phyloP scores from a whole-genome alignment of 148 eudicot genomes.

The Mesembryanthemum crystallinum region DNA sequence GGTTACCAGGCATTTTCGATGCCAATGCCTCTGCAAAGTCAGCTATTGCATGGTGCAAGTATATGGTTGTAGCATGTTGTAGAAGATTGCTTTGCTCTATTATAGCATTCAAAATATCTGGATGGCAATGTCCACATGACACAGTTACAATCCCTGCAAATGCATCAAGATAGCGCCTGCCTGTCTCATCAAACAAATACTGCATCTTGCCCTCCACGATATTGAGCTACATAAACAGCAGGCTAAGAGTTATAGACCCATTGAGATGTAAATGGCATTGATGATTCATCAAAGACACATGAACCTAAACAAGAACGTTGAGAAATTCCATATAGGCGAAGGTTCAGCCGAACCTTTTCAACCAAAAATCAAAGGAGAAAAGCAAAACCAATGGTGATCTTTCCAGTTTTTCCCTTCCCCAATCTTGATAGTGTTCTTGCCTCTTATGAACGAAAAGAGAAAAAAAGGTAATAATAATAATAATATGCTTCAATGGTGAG shows the following conservation, averaged over 20 bases:
- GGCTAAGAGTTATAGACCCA: slow-evolving; percentile 7
- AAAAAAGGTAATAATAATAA: no score
- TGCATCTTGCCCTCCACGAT: slow-evolving; percentile 99
- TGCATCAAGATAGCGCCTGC: slow-evolving; percentile 95
- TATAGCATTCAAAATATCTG: slow-evolving; percentile 73
- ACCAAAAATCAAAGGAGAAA: no score
- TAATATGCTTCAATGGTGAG: no score
- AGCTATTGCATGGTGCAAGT: slow-evolving; percentile 89
- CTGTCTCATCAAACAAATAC: slow-evolving; percentile 85
- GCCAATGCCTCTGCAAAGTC: slow-evolving; percentile 97
- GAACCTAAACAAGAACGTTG: background rate
- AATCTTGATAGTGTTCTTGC: no score
- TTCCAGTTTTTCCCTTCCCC: no score
- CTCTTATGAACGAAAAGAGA: no score
- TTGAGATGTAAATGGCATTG: background rate
- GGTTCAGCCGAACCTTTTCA: no score
- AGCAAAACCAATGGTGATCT: no score
- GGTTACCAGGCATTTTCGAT: slow-evolving; percentile 94
- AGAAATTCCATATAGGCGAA: background rate
- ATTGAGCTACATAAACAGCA: slow-evolving; percentile 56
- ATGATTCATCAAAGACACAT: background rate
- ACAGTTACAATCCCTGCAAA: slow-evolving; percentile 98
- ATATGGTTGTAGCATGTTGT: slow-evolving; percentile 95
- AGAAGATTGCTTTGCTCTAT: slow-evolving; percentile 87
- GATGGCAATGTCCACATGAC: slow-evolving; percentile 99